These are phyloP conservation scores for Prunus salicina DNA, from an alignment of 306 rosid genomes.

Conservation along the genomic window DNA sequence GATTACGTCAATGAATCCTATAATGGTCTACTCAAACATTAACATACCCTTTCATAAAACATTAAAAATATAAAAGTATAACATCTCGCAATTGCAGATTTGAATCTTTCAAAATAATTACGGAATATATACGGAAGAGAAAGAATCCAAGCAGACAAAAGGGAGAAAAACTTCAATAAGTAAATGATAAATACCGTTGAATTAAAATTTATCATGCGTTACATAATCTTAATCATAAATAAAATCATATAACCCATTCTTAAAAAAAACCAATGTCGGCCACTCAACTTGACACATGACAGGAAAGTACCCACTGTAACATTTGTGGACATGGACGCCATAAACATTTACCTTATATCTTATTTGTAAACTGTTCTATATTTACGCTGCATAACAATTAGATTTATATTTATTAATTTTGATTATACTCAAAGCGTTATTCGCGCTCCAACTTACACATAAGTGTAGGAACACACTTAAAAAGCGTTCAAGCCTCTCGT, in stretches of 20 bases:
- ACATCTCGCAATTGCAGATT: background rate
- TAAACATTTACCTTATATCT: background rate
- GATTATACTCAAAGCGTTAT: background rate
- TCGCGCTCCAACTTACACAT: background rate
- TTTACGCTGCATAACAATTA: background rate
- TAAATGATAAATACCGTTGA: too few relatives aligned
- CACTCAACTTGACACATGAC: too few relatives aligned
- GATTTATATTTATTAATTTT: background rate
- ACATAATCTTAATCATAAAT: too few relatives aligned
- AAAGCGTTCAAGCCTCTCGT: background rate
- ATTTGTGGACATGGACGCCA: too few relatives aligned
- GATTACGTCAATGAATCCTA: background rate
- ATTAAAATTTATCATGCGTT: too few relatives aligned
- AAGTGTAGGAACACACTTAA: background rate
- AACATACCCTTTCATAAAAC: background rate
- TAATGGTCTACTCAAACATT: too few relatives aligned
- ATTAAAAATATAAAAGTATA: too few relatives aligned
- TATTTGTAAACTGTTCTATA: background rate
- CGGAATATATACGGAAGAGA: background rate
- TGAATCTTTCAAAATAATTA: background rate
- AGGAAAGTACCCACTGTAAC: too few relatives aligned
- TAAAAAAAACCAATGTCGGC: too few relatives aligned
- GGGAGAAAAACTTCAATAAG: too few relatives aligned
- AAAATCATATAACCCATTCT: too few relatives aligned
- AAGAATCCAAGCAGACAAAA: too few relatives aligned